Evolutionary conservation across 2,329 filamentous ascomycete species (phyloP).

Genomic region (Colletotrichum falcatum): DNA sequence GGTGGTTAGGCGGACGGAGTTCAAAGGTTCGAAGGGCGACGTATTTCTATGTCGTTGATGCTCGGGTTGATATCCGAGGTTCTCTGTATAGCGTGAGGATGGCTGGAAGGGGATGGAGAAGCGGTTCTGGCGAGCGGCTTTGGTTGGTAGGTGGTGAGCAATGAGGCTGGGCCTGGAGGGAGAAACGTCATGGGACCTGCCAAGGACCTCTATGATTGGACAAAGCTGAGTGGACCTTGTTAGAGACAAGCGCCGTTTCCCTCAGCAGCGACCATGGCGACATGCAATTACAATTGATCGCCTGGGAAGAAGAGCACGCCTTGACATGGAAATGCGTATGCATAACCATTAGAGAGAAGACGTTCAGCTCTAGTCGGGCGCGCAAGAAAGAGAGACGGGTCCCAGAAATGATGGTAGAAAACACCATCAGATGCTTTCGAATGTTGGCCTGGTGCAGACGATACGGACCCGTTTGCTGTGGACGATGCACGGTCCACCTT

Average conservation of each 20-base stretch:
- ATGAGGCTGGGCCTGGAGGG: conserved; percentile 38
- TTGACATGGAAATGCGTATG: neutral
- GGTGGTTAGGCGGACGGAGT: neutral
- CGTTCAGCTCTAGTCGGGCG: neutral
- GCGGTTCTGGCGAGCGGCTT: conserved; percentile 33
- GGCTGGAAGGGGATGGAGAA: conserved; percentile 35
- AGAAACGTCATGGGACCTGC: conserved; percentile 43
- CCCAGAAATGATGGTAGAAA: too few species aligned
- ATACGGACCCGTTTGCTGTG: conserved; percentile 4
- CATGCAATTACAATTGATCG: neutral
- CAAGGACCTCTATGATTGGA: conserved; percentile 37
- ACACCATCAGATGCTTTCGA: neutral
- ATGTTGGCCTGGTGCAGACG: neutral
- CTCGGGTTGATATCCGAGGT: conserved; percentile 28
- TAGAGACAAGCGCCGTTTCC: conserved; percentile 39
- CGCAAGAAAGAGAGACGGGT: neutral
- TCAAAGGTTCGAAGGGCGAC: neutral
- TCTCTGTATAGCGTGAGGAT: conserved; percentile 33
- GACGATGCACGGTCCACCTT: conserved; percentile 18
- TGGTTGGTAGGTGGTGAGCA: conserved; percentile 37
- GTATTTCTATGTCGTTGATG: conserved; percentile 22
- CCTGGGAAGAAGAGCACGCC: neutral
- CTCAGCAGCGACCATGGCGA: conserved; percentile 37
- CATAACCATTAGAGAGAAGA: neutral
- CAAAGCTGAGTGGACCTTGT: conserved; percentile 28